Percentiles rank a stretch among this genome's conserved stretches.
Evolutionary conservation across 83 land plant genomes (phyloP).

Genomic region (Isoetes engelmannii): DNA sequence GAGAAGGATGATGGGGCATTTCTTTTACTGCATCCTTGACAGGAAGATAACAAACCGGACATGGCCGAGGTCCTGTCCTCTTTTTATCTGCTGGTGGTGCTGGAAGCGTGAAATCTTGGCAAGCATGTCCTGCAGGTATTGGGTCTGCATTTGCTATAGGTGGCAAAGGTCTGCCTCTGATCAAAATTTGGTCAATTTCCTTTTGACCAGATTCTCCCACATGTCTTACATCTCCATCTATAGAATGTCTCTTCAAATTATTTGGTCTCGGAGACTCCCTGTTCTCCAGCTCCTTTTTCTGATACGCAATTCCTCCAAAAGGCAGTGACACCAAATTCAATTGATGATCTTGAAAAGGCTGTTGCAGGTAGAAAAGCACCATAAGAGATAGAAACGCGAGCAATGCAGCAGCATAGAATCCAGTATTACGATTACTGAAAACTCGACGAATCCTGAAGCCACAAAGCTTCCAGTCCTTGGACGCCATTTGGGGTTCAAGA

Average conservation of each 20-base stretch:
- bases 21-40: slow-evolving; percentile 50
- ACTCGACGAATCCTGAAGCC: too few relatives aligned
- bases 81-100: slow-evolving; percentile 80
- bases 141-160: not conserved
- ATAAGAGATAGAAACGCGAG: slow-evolving; percentile 9
- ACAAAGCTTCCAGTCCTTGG: too few relatives aligned
- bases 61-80: slow-evolving; percentile 94
- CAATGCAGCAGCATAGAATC: slow-evolving; percentile 15
- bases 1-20: slow-evolving; percentile 48
- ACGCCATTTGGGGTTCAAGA: too few relatives aligned
- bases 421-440: not conserved
- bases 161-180: not conserved
- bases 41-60: slow-evolving; percentile 88
- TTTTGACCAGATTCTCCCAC: not conserved
- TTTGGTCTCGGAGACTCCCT: not conserved
- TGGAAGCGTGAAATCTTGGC: slow-evolving; percentile 58
- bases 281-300: slow-evolving; percentile 4
- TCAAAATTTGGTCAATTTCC: not conserved
- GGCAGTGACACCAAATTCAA: too few relatives aligned
- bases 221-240: too few relatives aligned
- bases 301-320: too few relatives aligned
- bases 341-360: too few relatives aligned
- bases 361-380: slow-evolving; percentile 12
- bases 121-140: slow-evolving; percentile 56
- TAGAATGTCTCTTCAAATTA: too few relatives aligned